Evolutionary conservation across 176 grass and related monocot genomes (phyloP), one percentile per base, ranked within the genome.

Genomic region (Puya raimondii): DNA sequence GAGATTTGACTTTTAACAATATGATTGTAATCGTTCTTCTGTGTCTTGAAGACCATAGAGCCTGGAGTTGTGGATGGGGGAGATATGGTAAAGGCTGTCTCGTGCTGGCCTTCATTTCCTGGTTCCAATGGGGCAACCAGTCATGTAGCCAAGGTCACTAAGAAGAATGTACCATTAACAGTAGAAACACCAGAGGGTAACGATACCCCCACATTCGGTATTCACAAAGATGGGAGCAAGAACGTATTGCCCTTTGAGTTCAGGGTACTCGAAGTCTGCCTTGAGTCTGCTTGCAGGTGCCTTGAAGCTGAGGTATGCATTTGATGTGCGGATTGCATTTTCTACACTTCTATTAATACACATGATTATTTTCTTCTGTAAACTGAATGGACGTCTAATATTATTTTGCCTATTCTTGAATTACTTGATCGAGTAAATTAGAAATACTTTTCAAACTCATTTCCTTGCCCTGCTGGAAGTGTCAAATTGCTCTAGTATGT

Each of bases 211-310:
- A 74, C 65, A 65, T 67, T 93, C 22, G 49, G 71, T 48, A 18
- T 78, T 4, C 23, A 56, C 67, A 85, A 81, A 79, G 84, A 99
- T 84, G 86, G 79, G 64, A 88, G 83, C 65, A 68, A 70, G 23
- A 90, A 93, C 29, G 70, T 93, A 76, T 75, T 99, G 53, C 94
- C 94, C 9, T 99, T 99, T 10, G 89, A 99, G 71, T 99, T 99
- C 72, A 79, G 79, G 80, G 94, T 89, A 4, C 89, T 99, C 65
- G 94, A 99, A 80, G 89, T 93, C 26, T 99, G 94, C 64, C 89
- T 99, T 22, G 94, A 93, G 76, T 93, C 94, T 64, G 84, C 94
- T 63, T 99, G 94, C 79, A 93, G 89, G 81, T 81, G 71, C 66
- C 78, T 99, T 63, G 94, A 99, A 84, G 90, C 91, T 69, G 89